phyloP scores from a whole-genome alignment of 768 basidiomycete genomes.

The Calvatia gigantea region DNA sequence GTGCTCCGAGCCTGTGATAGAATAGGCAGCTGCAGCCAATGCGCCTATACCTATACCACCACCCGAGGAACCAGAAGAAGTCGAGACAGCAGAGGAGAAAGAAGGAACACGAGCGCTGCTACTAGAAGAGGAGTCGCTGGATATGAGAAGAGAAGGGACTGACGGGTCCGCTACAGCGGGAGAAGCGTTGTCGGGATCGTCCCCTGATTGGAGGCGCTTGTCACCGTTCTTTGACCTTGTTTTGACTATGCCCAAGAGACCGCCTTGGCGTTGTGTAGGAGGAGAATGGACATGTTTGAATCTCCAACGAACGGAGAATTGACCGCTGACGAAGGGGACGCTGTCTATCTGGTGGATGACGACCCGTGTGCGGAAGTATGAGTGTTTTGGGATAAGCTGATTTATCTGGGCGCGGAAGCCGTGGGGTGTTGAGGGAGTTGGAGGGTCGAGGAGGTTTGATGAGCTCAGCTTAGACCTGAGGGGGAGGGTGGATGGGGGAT shows the following conservation, averaged over 20 bases:
- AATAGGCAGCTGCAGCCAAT: background rate
- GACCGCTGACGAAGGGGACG: constrained; percentile 68
- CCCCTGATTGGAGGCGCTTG: constrained; percentile 7
- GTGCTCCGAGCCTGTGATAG: too few relatives aligned
- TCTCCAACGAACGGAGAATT: constrained; percentile 71
- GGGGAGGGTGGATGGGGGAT: background rate
- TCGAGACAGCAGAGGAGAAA: constrained; percentile 13
- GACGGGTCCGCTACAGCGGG: too few relatives aligned
- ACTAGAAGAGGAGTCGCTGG: constrained; percentile 4
- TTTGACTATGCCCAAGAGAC: constrained; percentile 14
- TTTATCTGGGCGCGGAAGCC: constrained; percentile 57
- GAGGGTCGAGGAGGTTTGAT: constrained; percentile 9
- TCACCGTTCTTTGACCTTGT: constrained; percentile 12
- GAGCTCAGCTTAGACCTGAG: background rate
- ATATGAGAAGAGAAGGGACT: constrained; percentile 15
- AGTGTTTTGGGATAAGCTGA: constrained; percentile 61
- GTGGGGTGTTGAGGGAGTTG: constrained; percentile 14
- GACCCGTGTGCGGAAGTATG: constrained; percentile 60
- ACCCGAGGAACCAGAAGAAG: constrained; percentile 7
- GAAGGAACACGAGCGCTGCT: constrained; percentile 11
- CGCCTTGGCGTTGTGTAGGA: background rate
- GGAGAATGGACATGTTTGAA: constrained; percentile 46
- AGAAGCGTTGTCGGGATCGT: constrained; percentile 14
- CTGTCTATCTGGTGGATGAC: constrained; percentile 65
- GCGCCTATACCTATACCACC: too few relatives aligned